These are phyloP conservation scores for Neoconidiobolus thromboides DNA, from an alignment of 371 early-diverging fungal genomes.

Conservation along the genomic window DNA sequence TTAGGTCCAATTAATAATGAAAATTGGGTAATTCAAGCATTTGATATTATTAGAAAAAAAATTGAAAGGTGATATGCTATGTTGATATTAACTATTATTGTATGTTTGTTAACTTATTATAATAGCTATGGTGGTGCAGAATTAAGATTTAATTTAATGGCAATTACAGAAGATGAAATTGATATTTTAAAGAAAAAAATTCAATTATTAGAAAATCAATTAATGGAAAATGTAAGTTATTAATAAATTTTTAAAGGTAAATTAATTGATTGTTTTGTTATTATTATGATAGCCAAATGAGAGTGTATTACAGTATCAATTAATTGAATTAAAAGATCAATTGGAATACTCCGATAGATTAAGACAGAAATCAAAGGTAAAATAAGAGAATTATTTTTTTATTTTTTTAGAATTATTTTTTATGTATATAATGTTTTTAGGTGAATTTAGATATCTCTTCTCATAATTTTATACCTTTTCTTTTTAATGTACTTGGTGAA, in stretches of 20 bases:
- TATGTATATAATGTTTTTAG: too few species aligned
- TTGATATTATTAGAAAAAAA: constrained; percentile 44
- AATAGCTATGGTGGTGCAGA: constrained; percentile 33
- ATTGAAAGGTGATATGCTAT: constrained; percentile 30
- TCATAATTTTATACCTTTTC: background rate
- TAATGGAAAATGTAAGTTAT: background rate
- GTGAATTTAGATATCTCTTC: too few species aligned
- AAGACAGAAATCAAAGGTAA: too few species aligned
- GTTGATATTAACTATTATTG: background rate
- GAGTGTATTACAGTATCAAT: too few species aligned
- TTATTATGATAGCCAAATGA: too few species aligned
- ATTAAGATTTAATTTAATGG: constrained; percentile 76
- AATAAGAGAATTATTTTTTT: too few species aligned
- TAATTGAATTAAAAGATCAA: background rate
- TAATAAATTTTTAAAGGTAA: background rate
- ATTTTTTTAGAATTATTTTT: too few species aligned
- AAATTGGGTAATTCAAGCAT: constrained; percentile 47
- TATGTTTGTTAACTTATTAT: background rate
- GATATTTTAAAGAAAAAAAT: background rate
- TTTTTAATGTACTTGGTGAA: background rate
- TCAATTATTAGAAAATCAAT: background rate
- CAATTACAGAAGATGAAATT: constrained; percentile 41
- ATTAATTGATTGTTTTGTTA: background rate
- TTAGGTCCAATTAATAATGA: constrained; percentile 34
- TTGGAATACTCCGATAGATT: background rate